These are phyloP conservation scores for Alternaria incomplexa DNA, from an alignment of 2,329 filamentous ascomycete genomes.

Conservation along the genomic window DNA sequence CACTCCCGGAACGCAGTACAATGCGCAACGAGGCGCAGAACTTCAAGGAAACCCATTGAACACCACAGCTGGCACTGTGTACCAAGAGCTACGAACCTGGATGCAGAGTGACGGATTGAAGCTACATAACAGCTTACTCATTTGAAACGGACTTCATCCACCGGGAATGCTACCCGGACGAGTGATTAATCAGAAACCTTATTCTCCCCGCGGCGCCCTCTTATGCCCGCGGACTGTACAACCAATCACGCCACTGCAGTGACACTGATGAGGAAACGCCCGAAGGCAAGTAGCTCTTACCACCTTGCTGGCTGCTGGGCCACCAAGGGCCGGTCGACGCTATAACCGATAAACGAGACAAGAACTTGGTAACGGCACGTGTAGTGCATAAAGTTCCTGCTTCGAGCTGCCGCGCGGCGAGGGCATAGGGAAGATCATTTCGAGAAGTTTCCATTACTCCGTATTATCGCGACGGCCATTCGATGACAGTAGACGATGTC, in stretches of 20 bases:
- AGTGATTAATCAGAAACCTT: neutral
- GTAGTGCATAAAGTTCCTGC: neutral
- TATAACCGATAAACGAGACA: neutral
- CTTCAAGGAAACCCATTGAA: neutral
- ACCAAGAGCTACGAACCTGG: conserved; percentile 26
- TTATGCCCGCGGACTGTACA: neutral
- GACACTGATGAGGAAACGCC: neutral
- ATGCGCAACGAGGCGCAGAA: neutral
- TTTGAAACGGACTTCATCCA: conserved; percentile 7
- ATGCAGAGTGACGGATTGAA: conserved; percentile 23
- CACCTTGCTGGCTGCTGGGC: neutral
- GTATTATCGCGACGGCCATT: neutral
- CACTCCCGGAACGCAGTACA: neutral
- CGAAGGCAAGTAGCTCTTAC: neutral
- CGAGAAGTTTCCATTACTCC: neutral
- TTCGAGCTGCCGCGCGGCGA: neutral
- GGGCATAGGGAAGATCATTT: neutral
- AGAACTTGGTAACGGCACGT: neutral
- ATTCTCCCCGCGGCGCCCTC: neutral
- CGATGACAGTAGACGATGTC: neutral
- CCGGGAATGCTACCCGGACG: neutral
- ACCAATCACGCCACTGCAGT: conserved; percentile 2
- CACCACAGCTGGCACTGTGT: conserved; percentile 5
- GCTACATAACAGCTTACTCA: conserved; percentile 17
- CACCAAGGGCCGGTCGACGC: neutral